A percentile compares a stretch with the other conserved stretches of the same genome.
Conservation (phyloP, 768 basidiomycete species). For the Boletellus sp. region DNA sequence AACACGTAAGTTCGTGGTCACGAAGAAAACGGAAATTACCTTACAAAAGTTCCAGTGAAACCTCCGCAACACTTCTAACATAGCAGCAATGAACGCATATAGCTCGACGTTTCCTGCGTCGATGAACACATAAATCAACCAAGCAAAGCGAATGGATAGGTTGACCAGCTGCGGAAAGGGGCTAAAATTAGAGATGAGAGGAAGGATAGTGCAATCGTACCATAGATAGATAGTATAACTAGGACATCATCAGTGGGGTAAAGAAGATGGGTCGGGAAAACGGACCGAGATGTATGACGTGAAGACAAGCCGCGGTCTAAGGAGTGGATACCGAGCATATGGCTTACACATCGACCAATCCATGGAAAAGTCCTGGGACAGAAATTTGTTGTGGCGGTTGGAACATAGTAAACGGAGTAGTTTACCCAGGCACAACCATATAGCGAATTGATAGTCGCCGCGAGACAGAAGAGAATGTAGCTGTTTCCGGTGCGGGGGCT, state of each 20-base stretch:
- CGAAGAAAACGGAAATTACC: constrained; percentile 20
- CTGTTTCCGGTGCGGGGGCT: constrained; percentile 39
- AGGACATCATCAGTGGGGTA: not conserved
- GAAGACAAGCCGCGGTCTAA: constrained; percentile 78
- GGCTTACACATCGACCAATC: constrained; percentile 85
- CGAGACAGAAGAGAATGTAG: constrained; percentile 69
- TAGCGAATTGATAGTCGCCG: constrained; percentile 55
- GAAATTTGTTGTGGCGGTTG: not conserved
- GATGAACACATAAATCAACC: constrained; percentile 72
- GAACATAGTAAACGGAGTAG: not conserved
- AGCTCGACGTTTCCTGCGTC: constrained; percentile 45
- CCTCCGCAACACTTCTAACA: constrained; percentile 75
- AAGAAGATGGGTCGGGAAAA: not conserved
- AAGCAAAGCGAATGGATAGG: constrained; percentile 72
- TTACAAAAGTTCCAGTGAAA: constrained; percentile 92
- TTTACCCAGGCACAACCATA: constrained; percentile 82
- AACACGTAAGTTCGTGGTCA: not conserved
- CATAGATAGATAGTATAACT: constrained; percentile 79
- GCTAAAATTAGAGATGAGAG: not conserved
- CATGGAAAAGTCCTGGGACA: constrained; percentile 73
- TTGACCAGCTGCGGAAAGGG: constrained; percentile 56
- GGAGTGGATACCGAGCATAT: constrained; percentile 50
- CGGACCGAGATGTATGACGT: constrained; percentile 55
- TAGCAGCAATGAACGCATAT: constrained; percentile 62
- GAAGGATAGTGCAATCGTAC: constrained; percentile 36